These are phyloP conservation scores for Beta corolliflora DNA, from an alignment of 179 eudicot genomes.

Conservation along the genomic window DNA sequence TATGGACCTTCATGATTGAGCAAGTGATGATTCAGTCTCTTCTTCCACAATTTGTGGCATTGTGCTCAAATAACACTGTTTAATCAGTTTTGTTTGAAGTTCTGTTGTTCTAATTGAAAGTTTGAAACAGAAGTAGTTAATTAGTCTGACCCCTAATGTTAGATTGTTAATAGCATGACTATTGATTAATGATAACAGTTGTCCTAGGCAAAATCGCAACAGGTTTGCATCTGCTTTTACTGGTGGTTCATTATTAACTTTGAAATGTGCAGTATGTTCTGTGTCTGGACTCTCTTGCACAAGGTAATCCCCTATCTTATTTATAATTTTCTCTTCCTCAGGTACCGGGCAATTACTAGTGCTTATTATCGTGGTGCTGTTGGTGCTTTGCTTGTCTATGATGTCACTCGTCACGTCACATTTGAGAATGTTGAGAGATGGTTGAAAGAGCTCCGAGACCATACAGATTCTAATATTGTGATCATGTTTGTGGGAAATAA, in stretches of 20 bases:
- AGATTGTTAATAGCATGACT: background rate
- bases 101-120: background rate
- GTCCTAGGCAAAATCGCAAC: background rate
- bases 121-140: background rate
- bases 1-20: background rate
- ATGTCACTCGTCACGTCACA: constrained; percentile 19
- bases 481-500: constrained; percentile 28
- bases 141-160: background rate
- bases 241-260: background rate
- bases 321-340: background rate
- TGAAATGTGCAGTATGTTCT: background rate
- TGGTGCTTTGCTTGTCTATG: constrained; percentile 26
- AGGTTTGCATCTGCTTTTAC: too few species aligned
- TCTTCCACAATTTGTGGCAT: background rate
- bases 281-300: background rate
- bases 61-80: background rate
- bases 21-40: background rate
- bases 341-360: constrained; percentile 27
- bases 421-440: constrained; percentile 28
- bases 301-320: background rate
- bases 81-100: background rate
- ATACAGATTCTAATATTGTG: constrained; percentile 26
- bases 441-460: constrained; percentile 28
- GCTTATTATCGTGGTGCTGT: constrained; percentile 29
- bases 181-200: background rate